Evolutionary conservation across 129 eudicot genomes (phyloP), one percentile per base, ranked within the genome.

Genomic region (Dittrichia graveolens): DNA sequence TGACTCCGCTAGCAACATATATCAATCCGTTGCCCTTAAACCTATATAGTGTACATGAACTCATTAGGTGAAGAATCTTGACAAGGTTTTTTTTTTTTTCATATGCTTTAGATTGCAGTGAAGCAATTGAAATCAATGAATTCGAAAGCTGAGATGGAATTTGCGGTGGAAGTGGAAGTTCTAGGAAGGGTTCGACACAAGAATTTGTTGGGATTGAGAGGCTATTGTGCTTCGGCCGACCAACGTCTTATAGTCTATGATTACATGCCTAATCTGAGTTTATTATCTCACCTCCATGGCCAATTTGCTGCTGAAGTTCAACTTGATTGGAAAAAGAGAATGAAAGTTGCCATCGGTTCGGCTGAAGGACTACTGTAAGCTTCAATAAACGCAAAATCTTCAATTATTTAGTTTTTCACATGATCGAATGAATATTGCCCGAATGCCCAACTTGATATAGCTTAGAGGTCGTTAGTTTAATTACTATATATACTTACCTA

Each of bases 61-160:
- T 71, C 8, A 35, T 8, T 71, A 24, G 2, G 4, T 13, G 19
- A 18, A 4, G 4, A 64, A 42, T 44, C 5, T 61, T 57, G 34
- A 38, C 38, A 7, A 43, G 15, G 16, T 8, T 67, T 65, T 24
- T 24, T 24, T 2, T 24, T 24, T 53, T 5, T 5, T 14, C 9
- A 40, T 38, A 15, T 40, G 8, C 13, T 75, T 83, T 83, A 91
- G 97, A 91, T 91, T 35, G 95, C 97, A 6, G 97, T 91, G 13
- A 91, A 91, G 88, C 88, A 85, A 43, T 52, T 91, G 85, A 91
- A 91, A 64, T 82, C 97, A 1, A 83, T 85, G 97, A 91, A 82
- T n/a, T 81, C 95, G 4, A 91, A 91, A 77, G 97, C 97, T 0
- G 97, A 91, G 71, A 88, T 91, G 97, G 95, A 91, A 75, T 91